Percentiles rank a stretch among this genome's conserved stretches.
Evolutionary conservation across 2,329 filamentous ascomycete species (phyloP).

Genomic region (Phialocephala subalpina): DNA sequence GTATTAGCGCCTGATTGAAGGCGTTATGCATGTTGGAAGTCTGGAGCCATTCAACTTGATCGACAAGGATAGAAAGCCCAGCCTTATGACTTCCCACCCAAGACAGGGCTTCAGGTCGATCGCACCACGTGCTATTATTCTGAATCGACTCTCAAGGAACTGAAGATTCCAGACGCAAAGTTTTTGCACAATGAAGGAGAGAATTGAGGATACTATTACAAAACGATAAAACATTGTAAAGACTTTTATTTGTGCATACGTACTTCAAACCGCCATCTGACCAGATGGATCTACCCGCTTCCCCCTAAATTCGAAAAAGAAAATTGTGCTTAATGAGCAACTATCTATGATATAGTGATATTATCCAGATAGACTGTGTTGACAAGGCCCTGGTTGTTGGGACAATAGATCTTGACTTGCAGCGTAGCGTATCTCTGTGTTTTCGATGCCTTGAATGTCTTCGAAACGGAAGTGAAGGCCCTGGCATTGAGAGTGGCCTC

Average conservation of each 20-base stretch:
- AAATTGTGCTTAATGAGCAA: neutral
- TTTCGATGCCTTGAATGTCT: slow-evolving; percentile 7
- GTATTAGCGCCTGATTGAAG: too few species aligned
- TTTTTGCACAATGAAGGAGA: too few species aligned
- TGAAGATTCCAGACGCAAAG: too few species aligned
- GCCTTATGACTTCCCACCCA: too few species aligned
- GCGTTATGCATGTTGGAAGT: too few species aligned
- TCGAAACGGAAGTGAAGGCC: slow-evolving; percentile 4
- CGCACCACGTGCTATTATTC: too few species aligned
- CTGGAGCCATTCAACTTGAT: too few species aligned
- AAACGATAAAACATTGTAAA: too few species aligned
- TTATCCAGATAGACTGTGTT: slow-evolving; percentile 19
- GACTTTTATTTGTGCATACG: neutral
- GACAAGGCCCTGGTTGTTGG: neutral
- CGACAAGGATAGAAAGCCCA: too few species aligned
- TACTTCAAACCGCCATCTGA: neutral
- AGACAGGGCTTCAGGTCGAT: too few species aligned
- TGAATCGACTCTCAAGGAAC: too few species aligned
- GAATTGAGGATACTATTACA: too few species aligned
- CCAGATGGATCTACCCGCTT: neutral
- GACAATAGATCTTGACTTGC: slow-evolving; percentile 13
- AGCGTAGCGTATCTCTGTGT: neutral
- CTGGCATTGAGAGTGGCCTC: neutral
- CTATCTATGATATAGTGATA: neutral
- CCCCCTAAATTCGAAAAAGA: neutral